Evolutionary conservation across 176 grass and related monocot species (phyloP).

Genomic region (Zea luxurians): DNA sequence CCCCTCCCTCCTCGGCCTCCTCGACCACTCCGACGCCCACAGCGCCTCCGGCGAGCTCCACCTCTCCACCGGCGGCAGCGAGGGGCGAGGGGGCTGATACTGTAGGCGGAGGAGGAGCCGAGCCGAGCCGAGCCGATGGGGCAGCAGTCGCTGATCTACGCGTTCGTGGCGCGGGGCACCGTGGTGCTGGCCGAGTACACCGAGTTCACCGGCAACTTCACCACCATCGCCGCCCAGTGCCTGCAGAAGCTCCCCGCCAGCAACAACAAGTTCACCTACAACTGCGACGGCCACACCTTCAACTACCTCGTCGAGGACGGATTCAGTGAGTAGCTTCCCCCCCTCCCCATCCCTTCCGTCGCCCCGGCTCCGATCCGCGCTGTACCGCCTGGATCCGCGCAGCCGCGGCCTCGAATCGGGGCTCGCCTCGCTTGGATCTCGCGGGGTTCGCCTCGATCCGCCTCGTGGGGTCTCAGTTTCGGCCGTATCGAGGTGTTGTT

Average conservation of each 20-base stretch:
- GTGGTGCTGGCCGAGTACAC: conserved; percentile 88
- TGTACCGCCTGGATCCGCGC: conserved; percentile 21
- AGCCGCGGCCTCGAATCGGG: conserved; percentile 12
- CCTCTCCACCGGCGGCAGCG: neutral
- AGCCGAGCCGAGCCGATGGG: conserved; percentile 44
- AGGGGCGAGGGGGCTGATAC: neutral
- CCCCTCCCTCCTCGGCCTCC: neutral
- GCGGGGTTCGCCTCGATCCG: conserved; percentile 12
- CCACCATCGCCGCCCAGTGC: conserved; percentile 88
- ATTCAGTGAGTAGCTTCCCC: conserved; percentile 57
- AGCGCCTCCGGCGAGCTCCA: neutral
- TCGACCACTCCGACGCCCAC: neutral
- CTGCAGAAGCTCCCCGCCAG: conserved; percentile 87
- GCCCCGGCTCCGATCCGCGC: neutral
- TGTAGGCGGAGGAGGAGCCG: neutral
- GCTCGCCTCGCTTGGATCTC: conserved; percentile 6
- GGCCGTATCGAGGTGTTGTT: neutral
- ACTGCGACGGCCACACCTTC: conserved; percentile 94
- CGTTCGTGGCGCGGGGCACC: conserved; percentile 84
- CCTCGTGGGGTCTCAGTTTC: neutral
- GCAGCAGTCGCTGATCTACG: conserved; percentile 91
- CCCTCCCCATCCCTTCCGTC: neutral
- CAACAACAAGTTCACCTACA: conserved; percentile 96
- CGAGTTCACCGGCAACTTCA: conserved; percentile 95
- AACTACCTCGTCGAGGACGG: conserved; percentile 97